Percentiles rank a stretch among this genome's conserved stretches.
Evolutionary conservation across 176 grass and related monocot species (phyloP).

Genomic region (Hsuehochloa calcarea): DNA sequence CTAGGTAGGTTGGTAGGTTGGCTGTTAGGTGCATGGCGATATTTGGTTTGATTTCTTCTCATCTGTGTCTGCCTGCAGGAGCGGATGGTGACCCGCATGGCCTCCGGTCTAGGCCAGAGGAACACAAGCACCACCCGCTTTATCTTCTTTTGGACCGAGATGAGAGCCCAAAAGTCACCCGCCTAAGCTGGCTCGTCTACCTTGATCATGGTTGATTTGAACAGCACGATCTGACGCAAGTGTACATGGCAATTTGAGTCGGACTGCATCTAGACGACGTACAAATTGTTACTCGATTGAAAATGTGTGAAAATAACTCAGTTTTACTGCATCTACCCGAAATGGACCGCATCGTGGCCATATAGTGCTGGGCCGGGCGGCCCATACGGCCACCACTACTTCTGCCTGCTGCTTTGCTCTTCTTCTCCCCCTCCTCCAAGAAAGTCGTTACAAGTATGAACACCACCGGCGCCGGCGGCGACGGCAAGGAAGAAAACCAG

Average conservation of each 20-base stretch:
- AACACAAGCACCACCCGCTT: too few relatives aligned
- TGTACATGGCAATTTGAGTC: not conserved
- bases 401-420: not conserved
- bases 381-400: too few relatives aligned
- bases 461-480: constrained; percentile 5
- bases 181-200: not conserved
- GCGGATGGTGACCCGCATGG: not conserved
- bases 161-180: not conserved
- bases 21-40: not conserved
- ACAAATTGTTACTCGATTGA: too few relatives aligned
- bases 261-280: too few relatives aligned
- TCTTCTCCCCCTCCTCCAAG: constrained; percentile 19
- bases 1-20: not conserved
- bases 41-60: not conserved
- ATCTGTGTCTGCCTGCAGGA: not conserved
- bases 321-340: too few relatives aligned
- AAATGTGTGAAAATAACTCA: too few relatives aligned
- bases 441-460: constrained; percentile 26
- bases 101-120: not conserved
- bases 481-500: constrained; percentile 28
- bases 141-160: not conserved
- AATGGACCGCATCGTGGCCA: too few relatives aligned
- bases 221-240: not conserved
- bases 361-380: too few relatives aligned
- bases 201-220: not conserved